phyloP scores from a whole-genome alignment of 2,329 filamentous ascomycete genomes.

The Cordyceps fumosorosea region DNA sequence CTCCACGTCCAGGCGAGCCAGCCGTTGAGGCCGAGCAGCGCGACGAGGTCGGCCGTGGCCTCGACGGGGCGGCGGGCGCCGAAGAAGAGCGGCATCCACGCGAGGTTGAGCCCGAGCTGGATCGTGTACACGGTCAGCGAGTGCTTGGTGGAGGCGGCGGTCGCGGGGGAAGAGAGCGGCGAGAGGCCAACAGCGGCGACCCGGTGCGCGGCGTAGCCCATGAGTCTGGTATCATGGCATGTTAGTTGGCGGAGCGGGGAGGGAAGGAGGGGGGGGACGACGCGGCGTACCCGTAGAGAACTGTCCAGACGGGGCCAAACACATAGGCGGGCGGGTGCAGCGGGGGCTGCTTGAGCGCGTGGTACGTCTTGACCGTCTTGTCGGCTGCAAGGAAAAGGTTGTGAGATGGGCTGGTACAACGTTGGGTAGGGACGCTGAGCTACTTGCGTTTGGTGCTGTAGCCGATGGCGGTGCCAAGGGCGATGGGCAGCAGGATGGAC shows the following conservation, averaged over 20 bases:
- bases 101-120: slow-evolving; percentile 76
- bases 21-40: slow-evolving; percentile 63
- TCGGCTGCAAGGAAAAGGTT: slow-evolving; percentile 34
- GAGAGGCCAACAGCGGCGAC: slow-evolving; percentile 59
- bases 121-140: slow-evolving; percentile 77
- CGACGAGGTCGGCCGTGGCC: slow-evolving; percentile 69
- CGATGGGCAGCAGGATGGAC: slow-evolving; percentile 70
- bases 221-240: slow-evolving; percentile 38
- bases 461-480: slow-evolving; percentile 66
- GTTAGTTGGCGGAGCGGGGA: slow-evolving; percentile 10
- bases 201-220: slow-evolving; percentile 85
- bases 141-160: slow-evolving; percentile 54
- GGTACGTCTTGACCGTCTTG: slow-evolving; percentile 56
- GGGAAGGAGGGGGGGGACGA: background rate
- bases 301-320: slow-evolving; percentile 60
- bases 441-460: slow-evolving; percentile 58
- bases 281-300: slow-evolving; percentile 53
- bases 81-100: slow-evolving; percentile 95
- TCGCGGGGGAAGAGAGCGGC: slow-evolving; percentile 46
- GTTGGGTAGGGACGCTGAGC: background rate
- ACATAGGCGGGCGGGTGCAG: slow-evolving; percentile 53
- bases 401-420: background rate
- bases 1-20: slow-evolving; percentile 74
- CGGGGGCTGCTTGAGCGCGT: slow-evolving; percentile 60
- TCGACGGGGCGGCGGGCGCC: slow-evolving; percentile 63